Conservation (phyloP, 805 yeast species). For the Debaryomyces hansenii region DNA sequence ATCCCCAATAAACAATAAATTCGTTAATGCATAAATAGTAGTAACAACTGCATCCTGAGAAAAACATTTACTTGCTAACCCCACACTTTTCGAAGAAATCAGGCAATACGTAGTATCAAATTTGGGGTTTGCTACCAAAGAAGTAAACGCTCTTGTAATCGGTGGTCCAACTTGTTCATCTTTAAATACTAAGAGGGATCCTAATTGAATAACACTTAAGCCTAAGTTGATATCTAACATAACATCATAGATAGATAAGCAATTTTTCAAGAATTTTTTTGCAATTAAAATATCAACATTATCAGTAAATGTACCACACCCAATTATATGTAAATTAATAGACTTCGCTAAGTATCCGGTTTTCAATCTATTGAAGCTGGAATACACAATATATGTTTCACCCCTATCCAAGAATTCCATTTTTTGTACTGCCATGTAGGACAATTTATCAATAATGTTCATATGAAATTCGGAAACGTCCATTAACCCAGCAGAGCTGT, state of each 20-base stretch:
- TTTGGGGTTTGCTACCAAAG: slow-evolving; percentile 56
- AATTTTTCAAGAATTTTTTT: slow-evolving; percentile 46
- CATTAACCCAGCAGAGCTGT: slow-evolving; percentile 10
- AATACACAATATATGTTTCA: slow-evolving; percentile 53
- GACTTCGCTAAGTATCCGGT: slow-evolving; percentile 57
- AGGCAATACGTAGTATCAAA: slow-evolving; percentile 49
- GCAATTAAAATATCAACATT: slow-evolving; percentile 45
- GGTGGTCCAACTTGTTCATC: slow-evolving; percentile 38
- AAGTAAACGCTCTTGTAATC: slow-evolving; percentile 46
- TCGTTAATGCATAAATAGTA: slow-evolving; percentile 79
- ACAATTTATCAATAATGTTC: slow-evolving; percentile 26
- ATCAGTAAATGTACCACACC: slow-evolving; percentile 52
- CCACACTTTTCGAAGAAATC: slow-evolving; percentile 56
- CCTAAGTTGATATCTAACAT: slow-evolving; percentile 55
- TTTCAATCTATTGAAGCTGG: slow-evolving; percentile 47
- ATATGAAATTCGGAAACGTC: slow-evolving; percentile 23
- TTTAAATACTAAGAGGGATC: slow-evolving; percentile 51
- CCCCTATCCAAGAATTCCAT: slow-evolving; percentile 56
- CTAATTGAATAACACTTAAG: slow-evolving; percentile 52
- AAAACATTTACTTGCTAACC: slow-evolving; percentile 63
- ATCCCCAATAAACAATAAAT: slow-evolving; percentile 60
- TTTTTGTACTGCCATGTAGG: slow-evolving; percentile 37
- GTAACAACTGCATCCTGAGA: slow-evolving; percentile 84
- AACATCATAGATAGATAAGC: slow-evolving; percentile 53
- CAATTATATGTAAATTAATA: slow-evolving; percentile 58